Evolutionary conservation across 805 yeast genomes (phyloP), one percentile per base, ranked within the genome.

Genomic region (Metschnikowia continentalis): DNA sequence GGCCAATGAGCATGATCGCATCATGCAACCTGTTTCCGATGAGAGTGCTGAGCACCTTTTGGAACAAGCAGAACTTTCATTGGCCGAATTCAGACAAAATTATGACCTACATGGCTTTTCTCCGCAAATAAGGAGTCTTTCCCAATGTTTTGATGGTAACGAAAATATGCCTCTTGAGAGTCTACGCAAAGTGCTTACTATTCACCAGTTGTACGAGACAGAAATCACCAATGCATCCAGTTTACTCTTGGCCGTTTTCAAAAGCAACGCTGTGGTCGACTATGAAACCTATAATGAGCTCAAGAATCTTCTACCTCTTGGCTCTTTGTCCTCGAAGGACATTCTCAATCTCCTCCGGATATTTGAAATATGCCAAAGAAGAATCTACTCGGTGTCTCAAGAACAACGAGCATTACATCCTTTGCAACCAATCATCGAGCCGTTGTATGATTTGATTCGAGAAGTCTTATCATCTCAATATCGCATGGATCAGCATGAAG

Each of bases 301-400:
- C 19, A 33, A 19, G 37, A 33, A 13, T 14, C 46, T 42, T 42
- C 11, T 42, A 3, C 17, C 33, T n/a, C 26, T 33, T 15, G 35
- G 13, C 38, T 33, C 32, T 10, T 42, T 33, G 20, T 42, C 46
- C 22, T 42, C 46, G 4, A 23, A 11, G 35, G 57, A 54, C 14
- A 32, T 54, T 11, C 45, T 49, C n/a, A 38, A 38, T 15, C 22
- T 48, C 20, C 58, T 56, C 32, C 15, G 37, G 17, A 44, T 50
- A 26, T 53, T 50, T 35, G 47, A 35, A 11, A 30, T 32, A 32
- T 53, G 52, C 35, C 53, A 50, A 20, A 40, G 42, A 4, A 30
- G 46, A 23, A 37, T 56, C 8, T 32, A 46, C 14, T 41, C 42
- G 15, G 15, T 49, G 15, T 47, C 57, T 10, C 36, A 47, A 10